Conservation (phyloP, 108 stramenopile genomes). For the Nitzschia palea region DNA sequence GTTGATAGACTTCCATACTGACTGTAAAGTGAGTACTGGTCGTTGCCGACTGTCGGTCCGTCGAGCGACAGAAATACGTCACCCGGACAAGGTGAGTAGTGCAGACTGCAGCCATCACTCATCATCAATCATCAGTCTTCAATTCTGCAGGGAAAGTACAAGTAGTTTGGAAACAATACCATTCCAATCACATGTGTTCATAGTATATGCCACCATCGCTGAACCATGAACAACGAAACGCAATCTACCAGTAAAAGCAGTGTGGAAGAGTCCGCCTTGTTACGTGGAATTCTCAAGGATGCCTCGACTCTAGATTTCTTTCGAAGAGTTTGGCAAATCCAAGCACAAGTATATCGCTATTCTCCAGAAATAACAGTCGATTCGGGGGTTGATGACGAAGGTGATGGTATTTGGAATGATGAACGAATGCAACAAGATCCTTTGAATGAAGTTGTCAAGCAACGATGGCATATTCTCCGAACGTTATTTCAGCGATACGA, state of each 20-base stretch:
- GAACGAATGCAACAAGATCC: conserved; percentile 14
- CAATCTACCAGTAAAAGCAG: not conserved
- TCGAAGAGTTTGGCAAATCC: conserved; percentile 38
- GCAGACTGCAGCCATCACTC: too few species aligned
- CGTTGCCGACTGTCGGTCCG: too few species aligned
- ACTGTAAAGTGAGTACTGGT: too few species aligned
- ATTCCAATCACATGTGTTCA: too few species aligned
- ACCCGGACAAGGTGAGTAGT: too few species aligned
- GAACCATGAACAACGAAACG: too few species aligned
- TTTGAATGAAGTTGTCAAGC: conserved; percentile 29
- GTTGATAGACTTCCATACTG: too few species aligned
- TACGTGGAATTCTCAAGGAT: conserved; percentile 19
- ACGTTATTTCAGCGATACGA: conserved; percentile 40
- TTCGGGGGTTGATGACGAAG: not conserved
- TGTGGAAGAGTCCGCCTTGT: not conserved
- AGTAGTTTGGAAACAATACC: too few species aligned
- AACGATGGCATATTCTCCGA: conserved; percentile 49
- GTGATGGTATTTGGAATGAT: conserved; percentile 20
- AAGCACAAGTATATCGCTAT: conserved; percentile 30
- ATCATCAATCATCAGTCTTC: too few species aligned
- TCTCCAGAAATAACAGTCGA: not conserved
- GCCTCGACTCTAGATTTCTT: conserved; percentile 32
- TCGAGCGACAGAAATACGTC: too few species aligned
- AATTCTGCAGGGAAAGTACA: too few species aligned
- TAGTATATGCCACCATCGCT: too few species aligned